Percentiles rank a stretch among this genome's conserved stretches.
Conservation (phyloP, 176 grass and related monocot species). For the Carex pumila region DNA sequence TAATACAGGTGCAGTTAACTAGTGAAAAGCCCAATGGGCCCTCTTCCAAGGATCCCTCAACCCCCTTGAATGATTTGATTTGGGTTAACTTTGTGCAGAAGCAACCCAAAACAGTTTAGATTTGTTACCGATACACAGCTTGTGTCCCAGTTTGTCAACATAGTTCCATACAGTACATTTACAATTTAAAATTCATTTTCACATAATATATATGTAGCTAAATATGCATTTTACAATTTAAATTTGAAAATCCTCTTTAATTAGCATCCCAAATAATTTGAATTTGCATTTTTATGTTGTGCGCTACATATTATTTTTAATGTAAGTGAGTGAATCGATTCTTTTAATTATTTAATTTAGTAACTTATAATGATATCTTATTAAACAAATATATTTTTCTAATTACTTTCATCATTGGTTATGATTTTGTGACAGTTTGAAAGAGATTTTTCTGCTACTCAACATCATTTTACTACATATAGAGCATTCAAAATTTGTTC, state of each 20-base stretch:
- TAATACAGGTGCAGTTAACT: slow-evolving; percentile 11
- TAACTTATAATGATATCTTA: no score
- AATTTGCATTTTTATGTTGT: background rate
- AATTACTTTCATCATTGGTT: no score
- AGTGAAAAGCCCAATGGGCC: slow-evolving; percentile 23
- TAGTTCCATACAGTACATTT: background rate
- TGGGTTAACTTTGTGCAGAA: background rate
- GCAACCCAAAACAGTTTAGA: background rate
- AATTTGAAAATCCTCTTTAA: background rate
- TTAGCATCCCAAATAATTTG: background rate
- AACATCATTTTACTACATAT: no score
- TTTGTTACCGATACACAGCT: background rate
- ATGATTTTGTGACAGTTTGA: no score
- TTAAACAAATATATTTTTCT: no score
- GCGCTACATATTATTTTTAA: background rate
- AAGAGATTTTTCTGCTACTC: no score
- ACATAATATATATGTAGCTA: background rate
- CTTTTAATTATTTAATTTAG: no score
- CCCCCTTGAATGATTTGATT: background rate
- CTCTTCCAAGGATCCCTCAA: slow-evolving; percentile 21
- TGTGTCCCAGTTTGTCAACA: background rate
- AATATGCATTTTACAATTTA: background rate
- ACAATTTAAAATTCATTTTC: background rate
- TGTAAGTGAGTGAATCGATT: background rate
- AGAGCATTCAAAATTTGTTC: no score